Conservation (phyloP, 202 grass and related monocot genomes). For the Schoenoplectus tabernaemontani region DNA sequence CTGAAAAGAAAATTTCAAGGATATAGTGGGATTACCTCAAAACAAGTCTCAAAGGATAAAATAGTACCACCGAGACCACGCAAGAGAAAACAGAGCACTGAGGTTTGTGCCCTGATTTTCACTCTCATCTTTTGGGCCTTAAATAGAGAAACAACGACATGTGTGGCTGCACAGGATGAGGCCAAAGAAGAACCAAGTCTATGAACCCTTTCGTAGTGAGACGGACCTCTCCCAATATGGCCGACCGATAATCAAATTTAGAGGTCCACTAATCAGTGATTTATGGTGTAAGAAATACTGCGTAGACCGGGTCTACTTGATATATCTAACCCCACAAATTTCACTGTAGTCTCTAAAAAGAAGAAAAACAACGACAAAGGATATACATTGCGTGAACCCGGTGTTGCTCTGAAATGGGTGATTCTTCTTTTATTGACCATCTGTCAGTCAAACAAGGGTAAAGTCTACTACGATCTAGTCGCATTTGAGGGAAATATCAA, state of each 20-base stretch:
- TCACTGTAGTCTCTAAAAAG: not conserved
- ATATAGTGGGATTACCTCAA: not conserved
- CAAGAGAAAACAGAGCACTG: slow-evolving; percentile 9
- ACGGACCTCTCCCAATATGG: not conserved
- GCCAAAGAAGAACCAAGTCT: not conserved
- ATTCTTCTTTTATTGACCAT: not conserved
- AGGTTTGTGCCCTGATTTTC: slow-evolving; percentile 22
- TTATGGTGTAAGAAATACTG: not conserved
- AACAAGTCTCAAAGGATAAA: not conserved
- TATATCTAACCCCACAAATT: not conserved
- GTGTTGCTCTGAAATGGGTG: not conserved
- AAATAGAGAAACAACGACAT: slow-evolving; percentile 24
- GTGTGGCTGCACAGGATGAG: not conserved
- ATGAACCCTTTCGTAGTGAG: not conserved
- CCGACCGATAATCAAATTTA: not conserved
- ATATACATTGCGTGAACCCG: not conserved
- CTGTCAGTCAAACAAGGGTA: not conserved
- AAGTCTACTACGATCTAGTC: not conserved
- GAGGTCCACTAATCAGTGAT: not conserved
- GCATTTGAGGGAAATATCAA: not conserved
- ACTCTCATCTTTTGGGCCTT: slow-evolving; percentile 1
- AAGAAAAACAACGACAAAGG: not conserved
- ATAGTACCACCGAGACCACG: not conserved
- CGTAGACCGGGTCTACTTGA: not conserved
- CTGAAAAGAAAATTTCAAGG: not conserved